Conservation (phyloP, 2,329 filamentous ascomycete genomes). For the Gyromitra esculenta region DNA sequence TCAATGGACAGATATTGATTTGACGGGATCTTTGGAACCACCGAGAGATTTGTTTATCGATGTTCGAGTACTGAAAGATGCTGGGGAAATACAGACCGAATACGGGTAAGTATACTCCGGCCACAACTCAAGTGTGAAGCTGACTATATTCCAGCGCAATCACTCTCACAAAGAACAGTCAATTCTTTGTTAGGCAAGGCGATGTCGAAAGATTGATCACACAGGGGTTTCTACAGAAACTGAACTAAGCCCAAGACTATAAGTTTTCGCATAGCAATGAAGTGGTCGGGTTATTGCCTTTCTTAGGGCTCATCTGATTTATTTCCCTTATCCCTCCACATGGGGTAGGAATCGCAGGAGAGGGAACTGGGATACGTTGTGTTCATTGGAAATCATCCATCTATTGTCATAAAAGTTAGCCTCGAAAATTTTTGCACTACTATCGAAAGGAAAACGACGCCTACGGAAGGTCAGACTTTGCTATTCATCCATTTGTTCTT, state of each 20-base stretch:
- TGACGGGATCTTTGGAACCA: constrained; percentile 92
- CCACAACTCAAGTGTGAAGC: constrained; percentile 7
- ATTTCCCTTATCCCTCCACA: too few species aligned
- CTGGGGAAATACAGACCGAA: constrained; percentile 98
- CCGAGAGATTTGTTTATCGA: constrained; percentile 97
- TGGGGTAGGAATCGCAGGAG: background rate
- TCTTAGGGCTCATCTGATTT: background rate
- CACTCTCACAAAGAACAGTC: constrained; percentile 95
- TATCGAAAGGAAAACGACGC: too few species aligned
- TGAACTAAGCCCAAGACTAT: constrained; percentile 67
- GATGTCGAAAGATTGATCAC: constrained; percentile 94
- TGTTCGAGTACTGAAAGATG: constrained; percentile 93
- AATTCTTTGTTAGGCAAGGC: constrained; percentile 94
- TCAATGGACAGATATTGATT: constrained; percentile 96
- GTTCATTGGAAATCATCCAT: too few species aligned
- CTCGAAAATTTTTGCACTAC: too few species aligned
- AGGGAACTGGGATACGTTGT: too few species aligned
- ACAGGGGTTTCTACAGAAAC: constrained; percentile 91
- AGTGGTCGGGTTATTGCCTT: background rate
- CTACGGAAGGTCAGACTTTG: too few species aligned
- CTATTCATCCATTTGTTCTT: too few species aligned
- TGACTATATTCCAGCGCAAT: constrained; percentile 72
- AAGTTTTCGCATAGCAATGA: background rate
- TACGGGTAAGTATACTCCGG: constrained; percentile 77
- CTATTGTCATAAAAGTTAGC: too few species aligned